Conservation (phyloP, 257 asterid genomes). For the Thymus mandschuricus region DNA sequence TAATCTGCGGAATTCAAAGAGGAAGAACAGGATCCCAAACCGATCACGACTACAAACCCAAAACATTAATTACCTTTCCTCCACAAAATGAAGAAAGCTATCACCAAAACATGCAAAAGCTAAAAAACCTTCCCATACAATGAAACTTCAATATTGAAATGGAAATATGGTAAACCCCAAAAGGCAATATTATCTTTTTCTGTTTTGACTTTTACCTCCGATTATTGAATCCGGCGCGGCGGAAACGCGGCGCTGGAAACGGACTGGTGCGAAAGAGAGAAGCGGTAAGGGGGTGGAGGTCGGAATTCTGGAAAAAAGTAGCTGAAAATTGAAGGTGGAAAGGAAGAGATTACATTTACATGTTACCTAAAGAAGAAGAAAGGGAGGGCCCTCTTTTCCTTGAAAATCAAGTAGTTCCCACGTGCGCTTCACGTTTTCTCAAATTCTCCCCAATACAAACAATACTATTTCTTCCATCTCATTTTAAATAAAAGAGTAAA, state of each 20-base stretch:
- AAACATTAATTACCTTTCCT: not conserved
- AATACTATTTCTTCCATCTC: too few relatives aligned
- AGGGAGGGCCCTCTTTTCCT: slow-evolving; percentile 21
- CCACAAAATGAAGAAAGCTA: slow-evolving; percentile 3
- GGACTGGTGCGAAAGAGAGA: not conserved
- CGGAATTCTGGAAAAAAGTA: not conserved
- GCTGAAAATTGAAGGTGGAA: slow-evolving; percentile 1
- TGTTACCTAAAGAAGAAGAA: slow-evolving; percentile 32
- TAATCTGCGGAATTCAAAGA: slow-evolving; percentile 22
- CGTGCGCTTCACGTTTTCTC: slow-evolving; percentile 38
- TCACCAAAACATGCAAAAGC: not conserved
- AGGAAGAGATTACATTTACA: not conserved
- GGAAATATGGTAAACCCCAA: slow-evolving; percentile 27
- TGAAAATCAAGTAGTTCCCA: slow-evolving; percentile 20
- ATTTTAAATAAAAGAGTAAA: too few relatives aligned
- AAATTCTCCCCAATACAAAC: not conserved
- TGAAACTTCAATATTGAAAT: not conserved
- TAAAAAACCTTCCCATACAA: not conserved
- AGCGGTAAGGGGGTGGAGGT: not conserved
- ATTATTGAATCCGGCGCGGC: slow-evolving; percentile 24
- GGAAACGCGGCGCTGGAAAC: slow-evolving; percentile 24
- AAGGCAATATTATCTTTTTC: not conserved
- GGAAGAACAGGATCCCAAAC: slow-evolving; percentile 20
- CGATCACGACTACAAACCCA: slow-evolving; percentile 3
- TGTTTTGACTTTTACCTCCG: not conserved